Evolutionary conservation across 768 basidiomycete genomes (phyloP).

Genomic region (Trametes cinnabarina): DNA sequence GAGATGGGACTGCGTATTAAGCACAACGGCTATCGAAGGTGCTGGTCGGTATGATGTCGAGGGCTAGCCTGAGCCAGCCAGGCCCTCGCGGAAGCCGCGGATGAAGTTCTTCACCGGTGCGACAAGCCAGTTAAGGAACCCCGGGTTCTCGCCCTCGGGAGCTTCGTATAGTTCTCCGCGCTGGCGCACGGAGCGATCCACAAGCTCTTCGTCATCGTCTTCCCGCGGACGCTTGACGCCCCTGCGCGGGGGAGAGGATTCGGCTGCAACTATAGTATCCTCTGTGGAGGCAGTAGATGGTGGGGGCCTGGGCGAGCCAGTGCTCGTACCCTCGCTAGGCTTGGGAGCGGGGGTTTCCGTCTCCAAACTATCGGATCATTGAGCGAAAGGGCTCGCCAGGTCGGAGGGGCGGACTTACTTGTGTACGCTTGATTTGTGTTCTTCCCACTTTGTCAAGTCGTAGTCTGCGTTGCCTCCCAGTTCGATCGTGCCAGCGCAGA

Average conservation of each 20-base stretch:
- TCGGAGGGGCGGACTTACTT: slow-evolving; percentile 2
- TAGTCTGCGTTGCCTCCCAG: slow-evolving; percentile 55
- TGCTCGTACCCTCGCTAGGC: slow-evolving; percentile 2
- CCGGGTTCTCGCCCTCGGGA: slow-evolving; percentile 45
- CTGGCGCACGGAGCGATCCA: slow-evolving; percentile 49
- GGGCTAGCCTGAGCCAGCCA: slow-evolving; percentile 12
- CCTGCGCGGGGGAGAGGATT: slow-evolving; percentile 26
- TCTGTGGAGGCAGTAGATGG: slow-evolving; percentile 35
- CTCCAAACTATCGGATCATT: not conserved
- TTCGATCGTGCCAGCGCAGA: slow-evolving; percentile 46
- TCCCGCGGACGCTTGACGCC: slow-evolving; percentile 53
- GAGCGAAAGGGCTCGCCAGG: too few relatives aligned
- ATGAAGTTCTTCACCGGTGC: slow-evolving; percentile 63
- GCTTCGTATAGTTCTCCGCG: slow-evolving; percentile 47
- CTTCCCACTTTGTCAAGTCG: slow-evolving; percentile 58
- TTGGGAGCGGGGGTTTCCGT: slow-evolving; percentile 10
- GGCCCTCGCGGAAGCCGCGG: slow-evolving; percentile 59
- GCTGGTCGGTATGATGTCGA: not conserved
- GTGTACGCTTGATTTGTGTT: slow-evolving; percentile 54
- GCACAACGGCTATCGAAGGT: not conserved
- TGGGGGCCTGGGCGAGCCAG: slow-evolving; percentile 13
- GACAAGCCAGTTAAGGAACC: slow-evolving; percentile 56
- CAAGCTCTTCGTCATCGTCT: slow-evolving; percentile 35
- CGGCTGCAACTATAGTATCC: slow-evolving; percentile 36
- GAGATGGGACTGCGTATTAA: not conserved